A percentile compares a stretch with the other conserved stretches of the same genome.
Evolutionary conservation across 208 protist species (phyloP).

Genomic region (Leishmania guyanensis): DNA sequence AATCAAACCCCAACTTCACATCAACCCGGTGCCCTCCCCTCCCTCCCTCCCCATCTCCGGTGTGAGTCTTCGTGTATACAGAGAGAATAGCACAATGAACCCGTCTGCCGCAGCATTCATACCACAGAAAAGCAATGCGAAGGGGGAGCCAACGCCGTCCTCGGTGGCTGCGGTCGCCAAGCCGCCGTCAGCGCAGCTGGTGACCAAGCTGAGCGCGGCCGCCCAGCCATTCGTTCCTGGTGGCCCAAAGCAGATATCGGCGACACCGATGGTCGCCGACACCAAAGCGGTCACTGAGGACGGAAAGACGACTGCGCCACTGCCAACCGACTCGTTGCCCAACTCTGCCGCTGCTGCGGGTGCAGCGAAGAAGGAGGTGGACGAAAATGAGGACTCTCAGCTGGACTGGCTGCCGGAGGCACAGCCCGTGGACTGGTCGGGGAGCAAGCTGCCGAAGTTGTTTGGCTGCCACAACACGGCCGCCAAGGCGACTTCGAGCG

Average conservation of each 20-base stretch:
- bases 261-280: constrained; percentile 16
- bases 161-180: neutral
- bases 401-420: constrained; percentile 44
- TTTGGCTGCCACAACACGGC: constrained; percentile 70
- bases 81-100: constrained; percentile 34
- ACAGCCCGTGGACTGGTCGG: constrained; percentile 39
- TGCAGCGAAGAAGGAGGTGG: constrained; percentile 19
- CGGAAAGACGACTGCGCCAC: neutral
- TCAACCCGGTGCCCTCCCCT: neutral
- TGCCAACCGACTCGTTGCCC: neutral
- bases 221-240: constrained; percentile 70
- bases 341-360: constrained; percentile 7
- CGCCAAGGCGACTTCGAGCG: constrained; percentile 46
- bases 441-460: constrained; percentile 54
- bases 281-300: neutral
- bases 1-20: neutral
- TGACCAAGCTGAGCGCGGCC: constrained; percentile 54
- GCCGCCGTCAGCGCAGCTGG: constrained; percentile 21
- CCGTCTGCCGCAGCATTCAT: constrained; percentile 64
- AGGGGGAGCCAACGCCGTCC: constrained; percentile 4
- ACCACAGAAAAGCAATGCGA: constrained; percentile 19
- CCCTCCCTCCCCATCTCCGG: neutral
- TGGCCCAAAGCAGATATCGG: constrained; percentile 8
- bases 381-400: constrained; percentile 32
- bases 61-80: neutral